Evolutionary conservation across 129 eudicot species (phyloP).

Genomic region (Rutidosis leptorrhynchoides): DNA sequence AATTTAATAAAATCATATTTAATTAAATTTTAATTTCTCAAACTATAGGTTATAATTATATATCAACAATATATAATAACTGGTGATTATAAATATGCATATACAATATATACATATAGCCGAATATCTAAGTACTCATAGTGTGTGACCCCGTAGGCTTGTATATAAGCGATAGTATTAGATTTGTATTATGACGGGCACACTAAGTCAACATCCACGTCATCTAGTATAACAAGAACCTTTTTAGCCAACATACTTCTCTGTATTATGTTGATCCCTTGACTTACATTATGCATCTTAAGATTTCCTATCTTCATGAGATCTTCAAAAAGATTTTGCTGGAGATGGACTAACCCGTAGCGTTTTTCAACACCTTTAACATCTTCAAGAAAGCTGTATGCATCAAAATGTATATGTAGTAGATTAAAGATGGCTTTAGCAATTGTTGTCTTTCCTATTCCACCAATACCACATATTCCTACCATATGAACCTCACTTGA

Average conservation of each 20-base stretch:
- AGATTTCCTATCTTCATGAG: slow-evolving; percentile 15
- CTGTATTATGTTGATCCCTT: slow-evolving; percentile 14
- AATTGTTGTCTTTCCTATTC: slow-evolving; percentile 39
- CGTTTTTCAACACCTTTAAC: slow-evolving; percentile 30
- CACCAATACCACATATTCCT: slow-evolving; percentile 43
- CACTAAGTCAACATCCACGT: too few relatives aligned
- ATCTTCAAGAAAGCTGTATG: slow-evolving; percentile 30
- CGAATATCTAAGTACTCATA: too few relatives aligned
- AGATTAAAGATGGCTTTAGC: slow-evolving; percentile 35
- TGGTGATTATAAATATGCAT: too few relatives aligned
- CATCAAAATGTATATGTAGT: slow-evolving; percentile 27
- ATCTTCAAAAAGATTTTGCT: slow-evolving; percentile 27
- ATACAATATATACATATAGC: too few relatives aligned
- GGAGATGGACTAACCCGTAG: slow-evolving; percentile 28
- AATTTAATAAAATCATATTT: too few relatives aligned
- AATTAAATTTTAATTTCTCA: too few relatives aligned
- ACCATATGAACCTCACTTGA: slow-evolving; percentile 29
- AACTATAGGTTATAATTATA: too few relatives aligned
- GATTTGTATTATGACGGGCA: too few relatives aligned
- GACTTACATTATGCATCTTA: slow-evolving; percentile 14
- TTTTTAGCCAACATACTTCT: slow-evolving; percentile 24
- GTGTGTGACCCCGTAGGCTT: too few relatives aligned
- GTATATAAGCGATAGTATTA: too few relatives aligned
- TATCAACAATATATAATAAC: too few relatives aligned
- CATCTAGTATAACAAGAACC: slow-evolving; percentile 41